phyloP scores from a whole-genome alignment of 495 filamentous ascomycete species.

The Annulohypoxylon nitens region DNA sequence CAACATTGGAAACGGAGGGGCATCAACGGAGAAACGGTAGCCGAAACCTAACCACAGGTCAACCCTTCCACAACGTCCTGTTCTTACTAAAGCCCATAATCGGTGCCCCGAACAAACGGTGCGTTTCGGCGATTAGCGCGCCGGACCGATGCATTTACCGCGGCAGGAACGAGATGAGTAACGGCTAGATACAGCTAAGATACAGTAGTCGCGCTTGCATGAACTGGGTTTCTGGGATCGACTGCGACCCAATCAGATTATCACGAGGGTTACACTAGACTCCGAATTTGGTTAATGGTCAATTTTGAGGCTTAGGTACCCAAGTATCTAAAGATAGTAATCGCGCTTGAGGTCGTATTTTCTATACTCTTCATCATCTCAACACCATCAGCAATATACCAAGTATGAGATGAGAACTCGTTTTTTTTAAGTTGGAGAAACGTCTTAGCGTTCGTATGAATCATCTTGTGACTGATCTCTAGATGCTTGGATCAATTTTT shows the following conservation, averaged over 20 bases:
- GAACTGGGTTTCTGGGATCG: slow-evolving; percentile 3
- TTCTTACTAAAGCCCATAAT: slow-evolving; percentile 15
- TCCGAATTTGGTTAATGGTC: slow-evolving; percentile 6
- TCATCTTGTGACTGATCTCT: slow-evolving; percentile 10
- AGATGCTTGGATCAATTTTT: slow-evolving; percentile 17
- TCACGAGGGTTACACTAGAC: slow-evolving; percentile 13
- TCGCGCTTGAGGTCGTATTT: neutral
- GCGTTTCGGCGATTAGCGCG: slow-evolving; percentile 34
- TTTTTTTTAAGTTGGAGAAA: slow-evolving; percentile 6
- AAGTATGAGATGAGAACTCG: neutral
- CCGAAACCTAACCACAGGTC: slow-evolving; percentile 10
- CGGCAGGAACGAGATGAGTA: slow-evolving; percentile 9
- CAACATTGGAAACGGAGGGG: slow-evolving; percentile 17
- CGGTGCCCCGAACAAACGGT: slow-evolving; percentile 25
- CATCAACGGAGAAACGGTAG: neutral
- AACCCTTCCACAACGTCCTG: slow-evolving; percentile 15
- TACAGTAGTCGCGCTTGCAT: slow-evolving; percentile 32
- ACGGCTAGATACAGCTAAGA: slow-evolving; percentile 15
- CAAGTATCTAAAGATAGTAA: slow-evolving; percentile 20
- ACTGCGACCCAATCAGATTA: slow-evolving; percentile 34
- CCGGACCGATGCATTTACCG: slow-evolving; percentile 24
- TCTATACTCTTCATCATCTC: neutral
- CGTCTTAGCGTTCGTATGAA: slow-evolving; percentile 10
- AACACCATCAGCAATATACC: slow-evolving; percentile 7
- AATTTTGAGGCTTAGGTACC: slow-evolving; percentile 14